These are phyloP conservation scores for Solanum piurae DNA, from an alignment of 257 asterid genomes.

Conservation along the genomic window DNA sequence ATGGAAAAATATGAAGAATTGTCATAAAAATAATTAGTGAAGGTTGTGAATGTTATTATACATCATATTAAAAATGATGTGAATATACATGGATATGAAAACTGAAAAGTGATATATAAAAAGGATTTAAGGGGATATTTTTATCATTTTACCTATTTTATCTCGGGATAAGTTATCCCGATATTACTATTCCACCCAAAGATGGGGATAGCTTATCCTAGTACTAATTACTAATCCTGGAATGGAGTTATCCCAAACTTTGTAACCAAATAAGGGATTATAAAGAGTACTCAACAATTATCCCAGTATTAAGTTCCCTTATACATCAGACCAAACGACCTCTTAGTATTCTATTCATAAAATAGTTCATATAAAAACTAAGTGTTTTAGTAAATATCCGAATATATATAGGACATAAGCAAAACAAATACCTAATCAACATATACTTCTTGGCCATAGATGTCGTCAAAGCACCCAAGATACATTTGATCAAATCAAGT, in stretches of 20 bases:
- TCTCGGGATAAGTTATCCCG: background rate
- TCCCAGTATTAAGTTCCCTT: background rate
- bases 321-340: background rate
- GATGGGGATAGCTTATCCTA: background rate
- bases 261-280: background rate
- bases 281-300: background rate
- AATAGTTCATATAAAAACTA: background rate
- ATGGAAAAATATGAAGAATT: background rate
- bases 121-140: background rate
- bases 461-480: background rate
- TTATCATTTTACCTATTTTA: background rate
- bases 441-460: background rate
- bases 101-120: background rate
- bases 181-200: background rate
- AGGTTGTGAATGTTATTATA: background rate
- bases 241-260: background rate
- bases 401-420: background rate
- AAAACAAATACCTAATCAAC: background rate
- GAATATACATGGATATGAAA: background rate
- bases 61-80: background rate
- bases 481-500: background rate
- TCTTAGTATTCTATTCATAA: background rate
- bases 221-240: background rate
- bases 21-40: background rate
- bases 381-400: background rate